Base-by-base conservation (phyloP, 768 basidiomycete species). In the Leccinum sublutescens region DNA sequence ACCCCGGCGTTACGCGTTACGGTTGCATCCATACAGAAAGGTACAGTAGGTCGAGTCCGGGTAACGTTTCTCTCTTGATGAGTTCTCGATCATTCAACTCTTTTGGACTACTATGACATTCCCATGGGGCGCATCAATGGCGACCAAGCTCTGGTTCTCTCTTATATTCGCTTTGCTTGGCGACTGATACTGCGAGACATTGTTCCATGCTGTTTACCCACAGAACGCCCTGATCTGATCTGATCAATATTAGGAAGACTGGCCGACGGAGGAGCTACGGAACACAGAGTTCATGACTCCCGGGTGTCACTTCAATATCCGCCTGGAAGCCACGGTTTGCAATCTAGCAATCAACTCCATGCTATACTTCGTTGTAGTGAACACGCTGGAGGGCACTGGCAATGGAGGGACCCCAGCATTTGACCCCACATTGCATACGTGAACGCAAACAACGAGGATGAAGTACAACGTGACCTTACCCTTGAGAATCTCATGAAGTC, bases 281-380 rank as follows among this genome's bases (percentile, higher is more conserved):
- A 88, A 86, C 59, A 91, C 93, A 0, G 94, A 97, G 62, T 93
- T 97, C 73, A 78, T 84, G 52, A 82, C 85, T 0, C 83, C 93
- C 1, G 95, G 95, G 1, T 88, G 88, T 61, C 98, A 96, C 74
- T 84, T 89, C 19, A 97, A 95, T 60, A 95, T 97, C 19, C 95
- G 94, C 61, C 78, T 99, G 40, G 92, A 96, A 62, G 78, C 98
- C 62, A 85, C 89, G 7, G 81, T 99, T 19, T 86, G 91, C 54
- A 96, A 98, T 73, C 80, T 99, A 17, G 95, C 95, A 0, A 89
- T 98, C 60, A 89, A 99, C 70, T 87, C 97, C 0, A 89, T 99
- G 4, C 77, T 98, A 11, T 96, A 98, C 65, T 95, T 96, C 2
- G 84, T 95, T 38, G 79, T 96, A 57, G 93, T 99, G 62, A 98